Percentiles rank a stretch among this genome's conserved stretches.
Conservation (phyloP, 2,329 filamentous ascomycete species). For the Westerdykella ornata region DNA sequence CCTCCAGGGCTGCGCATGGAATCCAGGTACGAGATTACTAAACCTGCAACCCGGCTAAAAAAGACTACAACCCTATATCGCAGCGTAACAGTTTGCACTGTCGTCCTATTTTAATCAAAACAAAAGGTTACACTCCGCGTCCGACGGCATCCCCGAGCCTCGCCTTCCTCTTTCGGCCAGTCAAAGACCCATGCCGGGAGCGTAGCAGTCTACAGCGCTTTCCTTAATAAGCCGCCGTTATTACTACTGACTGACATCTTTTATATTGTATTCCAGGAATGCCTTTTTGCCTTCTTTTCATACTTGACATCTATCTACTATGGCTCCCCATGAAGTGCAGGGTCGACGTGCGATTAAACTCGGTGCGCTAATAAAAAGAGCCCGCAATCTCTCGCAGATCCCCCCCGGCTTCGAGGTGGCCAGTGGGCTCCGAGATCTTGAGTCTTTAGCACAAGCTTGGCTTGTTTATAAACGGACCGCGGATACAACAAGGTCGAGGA, state of each 20-base stretch:
- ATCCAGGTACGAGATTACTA: constrained; percentile 10
- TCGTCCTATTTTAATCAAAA: constrained; percentile 21
- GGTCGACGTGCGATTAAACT: neutral
- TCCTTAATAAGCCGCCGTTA: no score
- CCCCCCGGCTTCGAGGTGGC: no score
- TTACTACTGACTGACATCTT: neutral
- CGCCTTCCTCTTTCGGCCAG: no score
- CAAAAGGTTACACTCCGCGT: constrained; percentile 28
- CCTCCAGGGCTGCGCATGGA: no score
- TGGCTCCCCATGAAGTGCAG: neutral
- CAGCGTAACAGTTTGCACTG: constrained; percentile 19
- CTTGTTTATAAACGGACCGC: no score
- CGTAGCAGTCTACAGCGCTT: no score
- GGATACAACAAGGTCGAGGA: no score
- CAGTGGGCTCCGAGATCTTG: no score
- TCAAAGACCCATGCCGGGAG: no score
- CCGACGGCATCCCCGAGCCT: constrained; percentile 12
- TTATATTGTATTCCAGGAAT: neutral
- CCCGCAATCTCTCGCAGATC: no score
- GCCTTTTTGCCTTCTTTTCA: neutral
- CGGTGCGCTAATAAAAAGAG: neutral
- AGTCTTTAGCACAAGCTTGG: no score
- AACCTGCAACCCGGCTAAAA: constrained; percentile 24
- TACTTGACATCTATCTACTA: neutral
- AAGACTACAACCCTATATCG: constrained; percentile 16